Base-by-base conservation (phyloP, 768 basidiomycete genomes). In the Austroboletus festivus region DNA sequence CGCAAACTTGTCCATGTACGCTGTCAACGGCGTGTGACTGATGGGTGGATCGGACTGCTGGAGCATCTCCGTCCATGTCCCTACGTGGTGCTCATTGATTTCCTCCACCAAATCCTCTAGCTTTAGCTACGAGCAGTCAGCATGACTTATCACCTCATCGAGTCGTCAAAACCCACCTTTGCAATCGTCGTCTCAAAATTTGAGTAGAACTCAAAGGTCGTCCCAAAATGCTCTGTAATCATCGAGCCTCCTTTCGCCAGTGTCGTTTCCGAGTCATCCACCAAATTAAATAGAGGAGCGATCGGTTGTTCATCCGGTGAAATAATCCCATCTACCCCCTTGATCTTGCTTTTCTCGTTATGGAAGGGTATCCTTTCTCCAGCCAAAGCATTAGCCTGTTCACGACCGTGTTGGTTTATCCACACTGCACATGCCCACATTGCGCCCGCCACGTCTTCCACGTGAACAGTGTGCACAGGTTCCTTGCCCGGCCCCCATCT, bases 271-370 rank as follows among this genome's bases (percentile, higher is more conserved):
- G 86, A 81, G 53, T 91, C 85, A 59, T 92, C 90, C 54, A 83
- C 90, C 57, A 93, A 62, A 62, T 93, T 90, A 70, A 93, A 93
- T n/a, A 92, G 54, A 3, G 90, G 87, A 1, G 84, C 89, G 35
- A 82, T 62, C 6, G 85, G 71, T 54, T 80, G 82, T 60, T 71
- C 68, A 44, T 79, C 75, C 20, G 78, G 73, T 8, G 79, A 65
- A 21, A 76, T 70, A 68, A 84, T 77, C 35, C 84, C 86, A 31
- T 80, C 75, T 21, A 88, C 79, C 38, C 82, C 81, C 46, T 71
- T 73, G 16, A 79, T 71, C 62, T 84, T 86, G 58, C 71, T 77
- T 71, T 85, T 88, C 46, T 89, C 84, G 51, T 86, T 87, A 23
- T 64, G 61, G 37, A 65, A 64, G 40, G 60, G 63, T 63, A 64